These are phyloP conservation scores for Beta corolliflora DNA, from an alignment of 179 eudicot genomes.

Conservation along the genomic window DNA sequence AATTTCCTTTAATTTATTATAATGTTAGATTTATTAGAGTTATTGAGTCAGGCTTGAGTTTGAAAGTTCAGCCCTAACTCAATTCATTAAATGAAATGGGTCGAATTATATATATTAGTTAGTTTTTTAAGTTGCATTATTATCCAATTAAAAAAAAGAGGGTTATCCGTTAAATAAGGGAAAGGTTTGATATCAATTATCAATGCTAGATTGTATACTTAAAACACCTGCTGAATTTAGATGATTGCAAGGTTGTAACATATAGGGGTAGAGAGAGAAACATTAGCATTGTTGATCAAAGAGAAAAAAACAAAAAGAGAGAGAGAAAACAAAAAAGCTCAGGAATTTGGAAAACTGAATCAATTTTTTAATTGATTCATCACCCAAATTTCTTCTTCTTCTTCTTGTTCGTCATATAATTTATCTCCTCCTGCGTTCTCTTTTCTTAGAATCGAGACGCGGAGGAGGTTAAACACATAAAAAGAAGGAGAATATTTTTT, in stretches of 20 bases:
- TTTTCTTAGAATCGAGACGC: background rate
- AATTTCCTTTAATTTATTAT: too few species aligned
- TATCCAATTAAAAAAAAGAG: background rate
- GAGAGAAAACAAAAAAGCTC: too few species aligned
- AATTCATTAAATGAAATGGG: too few species aligned
- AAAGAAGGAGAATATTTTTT: background rate
- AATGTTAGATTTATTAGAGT: too few species aligned
- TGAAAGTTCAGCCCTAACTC: too few species aligned
- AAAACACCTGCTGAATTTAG: slow-evolving; percentile 24
- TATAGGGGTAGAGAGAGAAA: slow-evolving; percentile 10
- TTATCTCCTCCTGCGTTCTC: slow-evolving; percentile 22
- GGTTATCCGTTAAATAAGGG: slow-evolving; percentile 11
- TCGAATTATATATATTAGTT: too few species aligned
- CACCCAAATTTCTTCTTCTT: background rate
- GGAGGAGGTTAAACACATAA: slow-evolving; percentile 21
- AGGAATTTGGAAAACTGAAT: background rate
- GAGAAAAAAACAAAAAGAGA: too few species aligned
- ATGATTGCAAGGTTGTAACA: slow-evolving; percentile 22
- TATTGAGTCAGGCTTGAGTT: too few species aligned
- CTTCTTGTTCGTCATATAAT: background rate
- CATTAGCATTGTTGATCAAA: slow-evolving; percentile 14
- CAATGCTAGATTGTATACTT: background rate
- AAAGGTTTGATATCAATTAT: background rate
- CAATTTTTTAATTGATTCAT: background rate
- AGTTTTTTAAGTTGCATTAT: background rate